Conservation (phyloP, 768 basidiomycete species). For the Hemileccinum rubropunctum region DNA sequence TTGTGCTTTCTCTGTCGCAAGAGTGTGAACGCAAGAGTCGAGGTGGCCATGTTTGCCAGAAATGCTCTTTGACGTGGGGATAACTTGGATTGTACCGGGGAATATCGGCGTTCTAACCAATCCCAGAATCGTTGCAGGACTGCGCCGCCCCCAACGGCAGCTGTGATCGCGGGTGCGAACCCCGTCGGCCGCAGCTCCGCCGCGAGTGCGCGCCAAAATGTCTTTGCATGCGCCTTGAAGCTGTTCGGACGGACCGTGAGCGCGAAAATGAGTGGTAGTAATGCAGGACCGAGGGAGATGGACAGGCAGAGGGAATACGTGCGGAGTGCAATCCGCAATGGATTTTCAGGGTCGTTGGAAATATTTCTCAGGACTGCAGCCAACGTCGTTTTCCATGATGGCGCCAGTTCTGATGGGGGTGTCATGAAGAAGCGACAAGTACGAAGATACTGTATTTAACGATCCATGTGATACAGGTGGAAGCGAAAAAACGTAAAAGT, state of each 20-base stretch:
- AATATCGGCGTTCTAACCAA: slow-evolving; percentile 9
- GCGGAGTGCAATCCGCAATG: slow-evolving; percentile 56
- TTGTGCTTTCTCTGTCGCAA: slow-evolving; percentile 47
- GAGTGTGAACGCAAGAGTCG: slow-evolving; percentile 53
- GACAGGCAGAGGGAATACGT: slow-evolving; percentile 67
- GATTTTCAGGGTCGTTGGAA: slow-evolving; percentile 44
- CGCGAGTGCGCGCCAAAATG: slow-evolving; percentile 38
- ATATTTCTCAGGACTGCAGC: background rate
- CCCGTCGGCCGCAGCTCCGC: slow-evolving; percentile 60
- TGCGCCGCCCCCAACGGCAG: slow-evolving; percentile 62
- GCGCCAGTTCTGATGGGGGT: background rate
- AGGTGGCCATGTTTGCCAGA: slow-evolving; percentile 53
- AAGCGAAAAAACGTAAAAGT: no score
- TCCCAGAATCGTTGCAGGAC: slow-evolving; percentile 48
- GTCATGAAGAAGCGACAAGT: slow-evolving; percentile 2
- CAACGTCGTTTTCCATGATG: slow-evolving; percentile 1
- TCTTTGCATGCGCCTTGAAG: slow-evolving; percentile 16
- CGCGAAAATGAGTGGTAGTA: slow-evolving; percentile 51
- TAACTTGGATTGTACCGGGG: slow-evolving; percentile 20
- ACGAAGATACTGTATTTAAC: background rate
- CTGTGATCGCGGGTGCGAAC: slow-evolving; percentile 67
- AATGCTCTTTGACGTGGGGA: slow-evolving; percentile 52
- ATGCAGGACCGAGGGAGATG: slow-evolving; percentile 63
- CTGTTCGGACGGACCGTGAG: slow-evolving; percentile 23
- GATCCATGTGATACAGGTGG: background rate